Evolutionary conservation across 129 eudicot genomes (phyloP), one percentile per base, ranked within the genome.

Genomic region (Logfia minima): DNA sequence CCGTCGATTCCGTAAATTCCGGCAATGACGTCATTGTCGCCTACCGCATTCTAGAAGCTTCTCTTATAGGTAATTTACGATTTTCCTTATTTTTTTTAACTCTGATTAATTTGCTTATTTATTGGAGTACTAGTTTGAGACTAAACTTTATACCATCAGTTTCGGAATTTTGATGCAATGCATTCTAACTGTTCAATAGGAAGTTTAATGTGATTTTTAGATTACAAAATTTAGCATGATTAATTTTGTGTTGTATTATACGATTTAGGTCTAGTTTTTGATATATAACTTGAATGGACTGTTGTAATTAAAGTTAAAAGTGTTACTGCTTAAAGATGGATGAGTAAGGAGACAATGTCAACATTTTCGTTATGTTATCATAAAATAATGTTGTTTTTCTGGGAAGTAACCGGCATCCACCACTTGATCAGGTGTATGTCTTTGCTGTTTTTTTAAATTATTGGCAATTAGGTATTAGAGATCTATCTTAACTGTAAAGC

Each of bases 1-100:
- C 77, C 22, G 53, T 62, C 18, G 84, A 83, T 59, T 45, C 77
- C 26, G 53, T 62, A 11, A 82, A 83, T 58, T 43, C 88, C 34
- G 81, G 89, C 18, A 82, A 84, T 80, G 90, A 74, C 5, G 83
- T 80, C 53, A 48, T 48, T 48, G 11, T 48, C 55, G 55, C 5
- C 29, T 76, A 70, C 48, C 75, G 66, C 37, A 23, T 82, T 60
- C 65, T 75, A 28, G 71, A 75, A 75, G 80, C 80, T 81, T 81
- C 16, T 75, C 71, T 75, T 28, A 31, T 81, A 17, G 84, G 84
- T 81, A 81, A 70, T 28, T 78, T 11, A 23, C 17, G 1, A 4
- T 11, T 70, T 19, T 23, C 1, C 22, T 1, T 28, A n/a, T 23
- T 24, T 62, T 4, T 62, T 58, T 31, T 9, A 72, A 19, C 28